Conservation (phyloP, 371 early-diverging fungal genomes). For the Apophysomyces ossiformis region DNA sequence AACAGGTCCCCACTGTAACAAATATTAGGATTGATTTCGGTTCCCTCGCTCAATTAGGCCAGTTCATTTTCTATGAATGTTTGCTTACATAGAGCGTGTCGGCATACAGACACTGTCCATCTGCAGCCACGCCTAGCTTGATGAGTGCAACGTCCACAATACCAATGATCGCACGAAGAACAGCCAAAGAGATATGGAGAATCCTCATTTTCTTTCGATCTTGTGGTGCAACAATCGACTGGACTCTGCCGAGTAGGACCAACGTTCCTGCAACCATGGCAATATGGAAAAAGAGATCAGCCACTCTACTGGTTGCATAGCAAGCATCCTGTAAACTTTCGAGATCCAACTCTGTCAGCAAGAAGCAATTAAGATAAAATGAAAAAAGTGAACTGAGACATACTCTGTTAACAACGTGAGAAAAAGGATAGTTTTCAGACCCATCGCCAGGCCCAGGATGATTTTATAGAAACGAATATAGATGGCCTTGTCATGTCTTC, state of each 20-base stretch:
- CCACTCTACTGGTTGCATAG: conserved; percentile 21
- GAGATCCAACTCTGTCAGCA: background rate
- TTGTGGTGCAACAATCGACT: conserved; percentile 32
- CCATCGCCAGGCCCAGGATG: conserved; percentile 5
- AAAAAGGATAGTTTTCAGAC: conserved; percentile 17
- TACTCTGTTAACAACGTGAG: conserved; percentile 13
- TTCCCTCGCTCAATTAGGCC: too few relatives aligned
- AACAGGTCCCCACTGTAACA: conserved; percentile 43
- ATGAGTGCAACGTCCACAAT: conserved; percentile 35
- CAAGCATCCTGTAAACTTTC: conserved; percentile 19
- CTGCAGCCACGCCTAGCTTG: conserved; percentile 5
- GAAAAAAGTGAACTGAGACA: background rate
- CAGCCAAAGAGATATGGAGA: conserved; percentile 17
- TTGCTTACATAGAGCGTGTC: conserved; percentile 39
- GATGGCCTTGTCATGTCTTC: conserved; percentile 6
- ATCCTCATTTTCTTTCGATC: conserved; percentile 16
- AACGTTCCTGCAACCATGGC: conserved; percentile 41
- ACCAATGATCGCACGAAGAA: conserved; percentile 31
- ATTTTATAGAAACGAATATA: conserved; percentile 17
- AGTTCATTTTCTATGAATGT: too few relatives aligned
- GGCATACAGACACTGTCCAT: conserved; percentile 33
- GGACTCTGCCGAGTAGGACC: conserved; percentile 37
- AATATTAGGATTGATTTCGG: background rate
- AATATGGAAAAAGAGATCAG: conserved; percentile 44
- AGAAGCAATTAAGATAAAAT: background rate